These are phyloP conservation scores for Phytophthora multivora DNA, from an alignment of 352 stramenopile genomes.

Conservation along the genomic window DNA sequence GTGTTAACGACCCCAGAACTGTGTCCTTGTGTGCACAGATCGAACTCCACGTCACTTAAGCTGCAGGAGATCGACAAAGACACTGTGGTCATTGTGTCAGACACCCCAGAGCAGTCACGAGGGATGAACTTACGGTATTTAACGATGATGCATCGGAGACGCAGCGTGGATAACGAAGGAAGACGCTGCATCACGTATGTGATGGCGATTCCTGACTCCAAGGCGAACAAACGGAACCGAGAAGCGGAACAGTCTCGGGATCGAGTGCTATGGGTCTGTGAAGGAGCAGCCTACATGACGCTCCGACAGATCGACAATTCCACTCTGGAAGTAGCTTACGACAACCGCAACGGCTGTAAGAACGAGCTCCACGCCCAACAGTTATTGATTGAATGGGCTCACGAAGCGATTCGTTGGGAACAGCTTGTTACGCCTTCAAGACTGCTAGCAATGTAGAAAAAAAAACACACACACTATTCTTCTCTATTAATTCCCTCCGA, in stretches of 20 bases:
- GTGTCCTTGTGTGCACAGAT: conserved; percentile 26
- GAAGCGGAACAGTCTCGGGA: conserved; percentile 21
- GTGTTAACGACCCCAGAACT: conserved; percentile 26
- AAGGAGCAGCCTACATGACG: conserved; percentile 32
- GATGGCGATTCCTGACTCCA: conserved; percentile 34
- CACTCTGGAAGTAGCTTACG: conserved; percentile 34
- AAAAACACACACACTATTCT: no score
- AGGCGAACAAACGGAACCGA: conserved; percentile 22
- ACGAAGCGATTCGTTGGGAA: conserved; percentile 58
- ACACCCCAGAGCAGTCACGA: conserved; percentile 8
- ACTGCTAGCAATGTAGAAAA: neutral
- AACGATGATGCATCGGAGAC: conserved; percentile 29
- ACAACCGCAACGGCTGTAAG: conserved; percentile 32
- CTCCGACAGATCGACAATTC: conserved; percentile 31
- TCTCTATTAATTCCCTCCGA: neutral
- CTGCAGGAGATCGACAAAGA: conserved; percentile 33
- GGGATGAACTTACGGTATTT: conserved; percentile 26
- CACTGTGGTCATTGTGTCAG: conserved; percentile 27
- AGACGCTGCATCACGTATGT: conserved; percentile 23
- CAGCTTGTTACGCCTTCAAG: conserved; percentile 47
- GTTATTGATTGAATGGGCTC: conserved; percentile 50
- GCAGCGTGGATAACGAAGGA: conserved; percentile 6
- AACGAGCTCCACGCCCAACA: conserved; percentile 49
- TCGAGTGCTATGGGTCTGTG: conserved; percentile 30
- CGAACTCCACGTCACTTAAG: conserved; percentile 17